Base-by-base conservation (phyloP, 768 basidiomycete species). In the Rhizopogon vinicolor region DNA sequence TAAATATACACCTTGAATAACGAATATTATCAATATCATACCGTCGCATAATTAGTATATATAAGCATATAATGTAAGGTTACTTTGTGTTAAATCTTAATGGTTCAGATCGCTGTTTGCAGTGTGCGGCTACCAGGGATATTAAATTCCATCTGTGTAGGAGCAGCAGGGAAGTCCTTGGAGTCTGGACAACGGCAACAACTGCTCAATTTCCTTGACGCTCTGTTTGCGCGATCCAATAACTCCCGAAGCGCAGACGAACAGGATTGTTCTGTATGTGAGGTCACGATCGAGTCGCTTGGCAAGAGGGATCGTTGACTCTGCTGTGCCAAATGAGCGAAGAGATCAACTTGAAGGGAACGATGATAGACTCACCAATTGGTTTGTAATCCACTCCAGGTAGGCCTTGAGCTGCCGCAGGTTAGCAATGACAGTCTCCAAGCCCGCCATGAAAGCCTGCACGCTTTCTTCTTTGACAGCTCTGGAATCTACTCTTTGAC, bases 381-480 rank as follows among this genome's bases (percentile, higher is more conserved):
- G 57, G 4, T 65, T 62, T 2, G 70, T 59, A 7, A 65, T 66
- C 63, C 62, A 65, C 10, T 70, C 68, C 25, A 70, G 66, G 39
- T 70, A 66, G 12, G 59, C 60, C 7, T 50, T 52, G 50, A 70
- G 53, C 25, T 58, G 62, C 10, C 37, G 60, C 14, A 62, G 42
- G 41, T 65, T 62, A 31, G 58, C 58, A 6, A 65, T 59, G 9
- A 59, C 44, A 29, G 46, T 51, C 39, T 68, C 68, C 44, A 71
- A 44, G 45, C 63, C 66, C 2, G 45, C 16, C 41, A 62, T 48
- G 41, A 68, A 51, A 2, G 48, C 51, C 42, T 52, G 53, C 31
- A 61, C 51, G 42, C 46, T 39, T 22, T 59, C 58, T 28, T 61
- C 59, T 7, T 53, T 46, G 33, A 37, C 31, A 19, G 14, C 46